phyloP scores from a whole-genome alignment of 1,284 basidiomycete genomes.

The Fomitopsis schrenkii region DNA sequence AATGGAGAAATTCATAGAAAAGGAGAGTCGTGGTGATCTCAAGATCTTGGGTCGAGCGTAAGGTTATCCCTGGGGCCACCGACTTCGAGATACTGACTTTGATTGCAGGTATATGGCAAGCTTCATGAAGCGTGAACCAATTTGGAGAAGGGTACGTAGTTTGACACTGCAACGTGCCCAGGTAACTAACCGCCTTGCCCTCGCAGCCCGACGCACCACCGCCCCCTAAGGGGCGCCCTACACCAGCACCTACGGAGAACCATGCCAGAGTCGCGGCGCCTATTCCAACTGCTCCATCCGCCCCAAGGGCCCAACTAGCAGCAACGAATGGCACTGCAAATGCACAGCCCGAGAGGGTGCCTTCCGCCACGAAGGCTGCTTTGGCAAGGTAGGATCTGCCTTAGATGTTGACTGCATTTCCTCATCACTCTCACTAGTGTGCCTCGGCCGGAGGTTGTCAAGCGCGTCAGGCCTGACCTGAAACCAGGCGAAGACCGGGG shows the following conservation, averaged over 20 bases:
- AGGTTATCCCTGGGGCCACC: conserved; percentile 20
- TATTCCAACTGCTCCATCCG: conserved; percentile 44
- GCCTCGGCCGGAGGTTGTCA: conserved; percentile 73
- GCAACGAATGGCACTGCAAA: conserved; percentile 18
- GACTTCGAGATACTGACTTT: not conserved
- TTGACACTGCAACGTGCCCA: conserved; percentile 9
- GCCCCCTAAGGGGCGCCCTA: conserved; percentile 28
- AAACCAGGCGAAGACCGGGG: conserved; percentile 16
- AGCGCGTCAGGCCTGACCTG: conserved; percentile 55
- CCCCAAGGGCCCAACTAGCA: conserved; percentile 47
- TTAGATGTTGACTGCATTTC: not conserved
- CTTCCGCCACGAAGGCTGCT: conserved; percentile 44
- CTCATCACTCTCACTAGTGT: conserved; percentile 39
- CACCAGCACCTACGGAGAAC: conserved; percentile 23
- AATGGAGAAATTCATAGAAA: conserved; percentile 67
- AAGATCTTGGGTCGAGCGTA: conserved; percentile 80
- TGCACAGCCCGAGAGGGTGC: conserved; percentile 22
- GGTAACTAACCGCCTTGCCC: not conserved
- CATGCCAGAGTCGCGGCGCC: conserved; percentile 29
- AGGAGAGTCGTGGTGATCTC: conserved; percentile 76
- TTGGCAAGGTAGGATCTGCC: conserved; percentile 53
- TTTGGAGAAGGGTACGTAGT: conserved; percentile 40
- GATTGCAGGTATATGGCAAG: conserved; percentile 59
- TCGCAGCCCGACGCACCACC: conserved; percentile 17
- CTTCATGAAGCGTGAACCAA: conserved; percentile 61